Percentiles rank a stretch among this genome's conserved stretches.
These are phyloP conservation scores for Myriosclerotinia scirpicola DNA, from an alignment of 2,329 filamentous ascomycete species.

Conservation along the genomic window DNA sequence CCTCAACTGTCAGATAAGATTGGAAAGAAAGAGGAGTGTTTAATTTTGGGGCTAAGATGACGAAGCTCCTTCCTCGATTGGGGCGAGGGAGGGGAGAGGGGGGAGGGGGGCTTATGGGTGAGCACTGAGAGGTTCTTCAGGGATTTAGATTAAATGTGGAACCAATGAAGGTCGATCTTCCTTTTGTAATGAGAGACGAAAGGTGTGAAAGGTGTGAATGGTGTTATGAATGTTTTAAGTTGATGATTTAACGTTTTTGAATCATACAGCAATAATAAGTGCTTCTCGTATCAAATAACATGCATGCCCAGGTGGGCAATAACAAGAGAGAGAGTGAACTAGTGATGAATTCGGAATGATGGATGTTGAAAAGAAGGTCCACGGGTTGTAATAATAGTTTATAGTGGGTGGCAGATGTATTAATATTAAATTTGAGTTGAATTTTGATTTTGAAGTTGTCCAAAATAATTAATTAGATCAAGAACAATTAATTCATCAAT, in stretches of 20 bases:
- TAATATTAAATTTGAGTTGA: too few relatives aligned
- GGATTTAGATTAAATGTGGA: slow-evolving; percentile 4
- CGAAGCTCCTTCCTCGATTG: slow-evolving; percentile 18
- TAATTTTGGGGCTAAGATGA: slow-evolving; percentile 11
- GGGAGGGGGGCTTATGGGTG: too few relatives aligned
- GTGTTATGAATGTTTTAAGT: not conserved
- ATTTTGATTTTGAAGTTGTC: too few relatives aligned
- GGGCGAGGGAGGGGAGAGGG: too few relatives aligned
- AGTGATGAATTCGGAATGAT: too few relatives aligned
- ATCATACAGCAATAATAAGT: not conserved
- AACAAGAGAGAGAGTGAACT: too few relatives aligned
- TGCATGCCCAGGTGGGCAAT: too few relatives aligned
- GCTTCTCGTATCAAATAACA: not conserved
- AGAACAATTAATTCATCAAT: too few relatives aligned
- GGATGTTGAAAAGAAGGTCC: not conserved
- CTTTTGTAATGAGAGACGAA: not conserved
- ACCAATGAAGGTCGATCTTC: slow-evolving; percentile 16
- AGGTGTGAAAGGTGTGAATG: slow-evolving; percentile 2
- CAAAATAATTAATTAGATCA: too few relatives aligned
- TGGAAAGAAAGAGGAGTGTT: not conserved
- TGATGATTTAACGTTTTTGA: not conserved
- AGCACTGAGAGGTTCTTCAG: slow-evolving; percentile 14
- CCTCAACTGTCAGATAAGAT: not conserved
- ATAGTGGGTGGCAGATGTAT: too few relatives aligned
- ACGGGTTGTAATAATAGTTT: too few relatives aligned